These are phyloP conservation scores for Agarophyton chilense DNA, from an alignment of 23 red algal genomes.

Conservation along the genomic window DNA sequence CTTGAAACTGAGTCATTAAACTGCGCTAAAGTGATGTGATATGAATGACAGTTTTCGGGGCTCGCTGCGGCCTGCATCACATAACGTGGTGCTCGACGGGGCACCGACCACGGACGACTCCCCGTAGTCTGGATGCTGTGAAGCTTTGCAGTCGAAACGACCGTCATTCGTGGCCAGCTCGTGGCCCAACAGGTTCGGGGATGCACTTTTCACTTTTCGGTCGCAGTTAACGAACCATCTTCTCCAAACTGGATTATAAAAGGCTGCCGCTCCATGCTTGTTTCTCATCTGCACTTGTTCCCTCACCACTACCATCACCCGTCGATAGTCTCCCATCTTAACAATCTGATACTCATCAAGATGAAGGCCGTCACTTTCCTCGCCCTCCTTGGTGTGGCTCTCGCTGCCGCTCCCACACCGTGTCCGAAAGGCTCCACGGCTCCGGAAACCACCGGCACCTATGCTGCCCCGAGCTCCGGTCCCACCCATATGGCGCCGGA, in stretches of 20 bases:
- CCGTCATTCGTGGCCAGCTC: not conserved
- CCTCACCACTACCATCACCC: slow-evolving; percentile 16
- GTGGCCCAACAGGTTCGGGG: not conserved
- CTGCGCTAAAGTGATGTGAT: not conserved
- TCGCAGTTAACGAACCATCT: not conserved
- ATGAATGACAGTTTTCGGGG: slow-evolving; percentile 8
- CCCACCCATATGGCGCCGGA: slow-evolving; percentile 9
- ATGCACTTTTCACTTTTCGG: not conserved
- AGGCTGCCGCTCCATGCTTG: not conserved
- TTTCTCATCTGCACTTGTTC: not conserved
- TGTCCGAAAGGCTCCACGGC: slow-evolving; percentile 7
- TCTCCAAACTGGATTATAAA: slow-evolving; percentile 11
- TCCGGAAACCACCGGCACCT: not conserved
- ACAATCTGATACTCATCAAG: slow-evolving; percentile 23
- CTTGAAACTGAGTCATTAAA: slow-evolving; percentile 9
- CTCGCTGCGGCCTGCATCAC: slow-evolving; percentile 10
- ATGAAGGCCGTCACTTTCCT: slow-evolving; percentile 65
- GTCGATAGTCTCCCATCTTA: slow-evolving; percentile 51
- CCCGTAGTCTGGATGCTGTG: not conserved
- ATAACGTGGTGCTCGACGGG: not conserved
- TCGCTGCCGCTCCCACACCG: slow-evolving; percentile 45
- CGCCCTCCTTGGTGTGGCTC: slow-evolving; percentile 55
- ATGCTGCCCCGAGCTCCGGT: slow-evolving; percentile 35
- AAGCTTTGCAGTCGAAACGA: slow-evolving; percentile 11
- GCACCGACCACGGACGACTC: not conserved